Conservation (phyloP, 306 rosid species). For the Lablab purpureus region DNA sequence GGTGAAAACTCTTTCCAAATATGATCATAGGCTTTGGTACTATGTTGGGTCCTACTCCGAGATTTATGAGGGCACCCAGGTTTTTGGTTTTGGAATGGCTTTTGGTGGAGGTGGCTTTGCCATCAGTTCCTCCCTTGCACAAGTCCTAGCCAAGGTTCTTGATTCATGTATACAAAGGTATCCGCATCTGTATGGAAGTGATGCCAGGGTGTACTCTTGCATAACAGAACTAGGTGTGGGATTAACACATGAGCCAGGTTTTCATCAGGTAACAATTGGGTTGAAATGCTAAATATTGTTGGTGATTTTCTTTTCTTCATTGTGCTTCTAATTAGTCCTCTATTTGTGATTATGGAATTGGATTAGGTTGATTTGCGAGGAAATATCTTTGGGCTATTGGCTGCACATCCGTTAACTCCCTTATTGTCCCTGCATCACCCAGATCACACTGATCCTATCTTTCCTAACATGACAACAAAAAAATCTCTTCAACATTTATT, state of each 20-base stretch:
- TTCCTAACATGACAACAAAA: constrained; percentile 67
- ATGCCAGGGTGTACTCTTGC: constrained; percentile 74
- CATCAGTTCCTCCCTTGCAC: constrained; percentile 69
- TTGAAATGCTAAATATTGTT: too few species aligned
- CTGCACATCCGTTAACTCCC: constrained; percentile 82
- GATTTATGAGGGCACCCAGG: constrained; percentile 53
- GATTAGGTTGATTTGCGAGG: constrained; percentile 75
- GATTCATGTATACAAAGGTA: constrained; percentile 83
- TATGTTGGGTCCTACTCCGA: constrained; percentile 79
- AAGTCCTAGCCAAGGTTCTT: constrained; percentile 63
- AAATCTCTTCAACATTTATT: constrained; percentile 68
- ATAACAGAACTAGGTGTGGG: constrained; percentile 78
- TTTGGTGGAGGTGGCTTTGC: constrained; percentile 92
- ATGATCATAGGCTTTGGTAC: constrained; percentile 76
- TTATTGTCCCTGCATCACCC: constrained; percentile 77
- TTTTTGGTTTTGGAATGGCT: constrained; percentile 74
- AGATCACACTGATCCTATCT: constrained; percentile 61
- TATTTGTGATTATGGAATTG: constrained; percentile 37
- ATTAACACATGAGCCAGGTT: constrained; percentile 81
- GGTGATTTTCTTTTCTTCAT: neutral
- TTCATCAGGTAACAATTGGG: constrained; percentile 83
- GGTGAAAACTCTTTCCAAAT: constrained; percentile 76
- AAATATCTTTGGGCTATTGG: constrained; percentile 71
- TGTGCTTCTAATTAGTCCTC: neutral
- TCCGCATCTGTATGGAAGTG: constrained; percentile 86